Conservation (phyloP, 352 stramenopile genomes). For the Pythium sp. region DNA sequence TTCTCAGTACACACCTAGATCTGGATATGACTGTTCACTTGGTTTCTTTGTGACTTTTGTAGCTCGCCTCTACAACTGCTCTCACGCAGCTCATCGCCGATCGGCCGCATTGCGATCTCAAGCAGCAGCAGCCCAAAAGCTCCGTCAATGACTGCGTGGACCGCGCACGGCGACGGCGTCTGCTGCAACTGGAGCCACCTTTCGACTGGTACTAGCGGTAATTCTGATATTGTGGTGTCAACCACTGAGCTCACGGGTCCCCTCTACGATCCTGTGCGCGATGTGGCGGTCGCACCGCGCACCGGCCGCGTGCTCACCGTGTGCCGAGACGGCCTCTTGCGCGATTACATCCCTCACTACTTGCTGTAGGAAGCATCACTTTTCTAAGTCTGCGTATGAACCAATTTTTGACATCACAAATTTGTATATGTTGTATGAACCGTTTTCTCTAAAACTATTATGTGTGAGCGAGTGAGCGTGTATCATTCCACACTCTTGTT, state of each 20-base stretch:
- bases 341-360: slow-evolving; percentile 60
- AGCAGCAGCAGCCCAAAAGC: slow-evolving; percentile 1
- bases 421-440: not conserved
- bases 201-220: not conserved
- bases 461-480: not conserved
- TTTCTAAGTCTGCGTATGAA: not conserved
- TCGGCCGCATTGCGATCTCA: slow-evolving; percentile 36
- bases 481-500: slow-evolving; percentile 11
- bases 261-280: slow-evolving; percentile 63
- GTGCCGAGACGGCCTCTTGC: slow-evolving; percentile 61
- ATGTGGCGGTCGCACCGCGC: slow-evolving; percentile 29
- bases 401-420: not conserved
- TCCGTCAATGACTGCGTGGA: slow-evolving; percentile 34
- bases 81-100: slow-evolving; percentile 50
- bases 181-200: slow-evolving; percentile 55
- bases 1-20: not conserved
- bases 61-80: slow-evolving; percentile 46
- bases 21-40: not conserved
- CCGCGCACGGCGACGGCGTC: slow-evolving; percentile 51
- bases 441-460: not conserved
- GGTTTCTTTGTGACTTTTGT: not conserved
- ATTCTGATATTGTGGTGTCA: not conserved
- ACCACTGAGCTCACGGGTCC: slow-evolving; percentile 55
- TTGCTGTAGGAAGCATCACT: slow-evolving; percentile 10
- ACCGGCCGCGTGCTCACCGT: slow-evolving; percentile 52